Percentiles rank a stretch among this genome's conserved stretches.
Evolutionary conservation across 495 filamentous ascomycete species (phyloP).

Genomic region (Xylaria bambusicola): DNA sequence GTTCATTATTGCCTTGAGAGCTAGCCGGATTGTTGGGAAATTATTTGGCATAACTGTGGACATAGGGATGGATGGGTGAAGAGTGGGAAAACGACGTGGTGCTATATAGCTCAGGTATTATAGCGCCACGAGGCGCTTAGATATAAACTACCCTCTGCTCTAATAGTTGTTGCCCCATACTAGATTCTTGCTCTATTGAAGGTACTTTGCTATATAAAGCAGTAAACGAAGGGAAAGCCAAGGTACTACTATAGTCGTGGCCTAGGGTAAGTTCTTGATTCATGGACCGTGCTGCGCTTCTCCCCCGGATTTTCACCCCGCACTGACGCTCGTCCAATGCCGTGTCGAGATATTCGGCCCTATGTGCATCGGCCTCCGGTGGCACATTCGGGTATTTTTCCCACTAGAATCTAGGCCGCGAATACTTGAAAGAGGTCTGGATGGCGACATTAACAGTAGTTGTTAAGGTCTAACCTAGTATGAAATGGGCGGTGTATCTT

Average conservation of each 20-base stretch:
- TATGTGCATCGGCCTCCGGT: not conserved
- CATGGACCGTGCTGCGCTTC: no score
- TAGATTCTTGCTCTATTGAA: not conserved
- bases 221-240: no score
- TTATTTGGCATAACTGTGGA: not conserved
- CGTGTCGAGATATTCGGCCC: slow-evolving; percentile 3
- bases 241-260: no score
- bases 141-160: slow-evolving; percentile 9
- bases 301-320: slow-evolving; percentile 8
- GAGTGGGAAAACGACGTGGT: not conserved
- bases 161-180: not conserved
- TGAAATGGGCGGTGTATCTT: no score
- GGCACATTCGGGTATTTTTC: not conserved
- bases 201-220: no score
- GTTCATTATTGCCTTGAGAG: not conserved
- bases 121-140: not conserved
- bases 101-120: slow-evolving; percentile 14
- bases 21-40: not conserved
- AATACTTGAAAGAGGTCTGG: no score
- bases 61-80: not conserved
- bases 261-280: no score
- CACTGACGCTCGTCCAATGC: not conserved
- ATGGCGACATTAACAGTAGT: no score
- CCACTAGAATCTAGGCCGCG: no score
- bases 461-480: no score